Conservation (phyloP, 305 asterid genomes). For the Salvia sclarea region DNA sequence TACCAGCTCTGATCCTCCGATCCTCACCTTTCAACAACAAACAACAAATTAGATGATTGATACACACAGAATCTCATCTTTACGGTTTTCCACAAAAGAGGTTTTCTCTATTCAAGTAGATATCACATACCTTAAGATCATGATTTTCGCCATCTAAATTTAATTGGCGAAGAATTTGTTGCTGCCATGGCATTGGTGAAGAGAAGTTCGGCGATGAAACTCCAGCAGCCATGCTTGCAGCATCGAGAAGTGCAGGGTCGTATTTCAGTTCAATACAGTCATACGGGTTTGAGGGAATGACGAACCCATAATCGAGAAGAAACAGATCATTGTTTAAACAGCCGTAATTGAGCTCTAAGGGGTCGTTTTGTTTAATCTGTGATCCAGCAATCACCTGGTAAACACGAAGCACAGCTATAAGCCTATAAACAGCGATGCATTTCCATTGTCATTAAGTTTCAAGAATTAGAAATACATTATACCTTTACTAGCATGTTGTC, state of each 20-base stretch:
- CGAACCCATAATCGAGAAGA: constrained; percentile 91
- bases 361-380: constrained; percentile 59
- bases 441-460: neutral
- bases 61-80: too few relatives aligned
- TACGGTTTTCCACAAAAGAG: too few relatives aligned
- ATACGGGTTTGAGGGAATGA: constrained; percentile 72
- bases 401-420: constrained; percentile 23
- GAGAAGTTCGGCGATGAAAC: constrained; percentile 67
- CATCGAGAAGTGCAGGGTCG: constrained; percentile 78
- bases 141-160: constrained; percentile 64
- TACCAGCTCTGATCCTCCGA: constrained; percentile 75
- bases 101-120: neutral
- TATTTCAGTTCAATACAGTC: constrained; percentile 86
- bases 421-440: neutral
- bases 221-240: constrained; percentile 91
- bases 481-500: constrained; percentile 81
- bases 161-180: constrained; percentile 49
- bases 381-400: constrained; percentile 69
- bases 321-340: constrained; percentile 73
- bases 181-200: constrained; percentile 82
- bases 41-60: neutral
- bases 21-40: constrained; percentile 55
- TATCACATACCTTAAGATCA: constrained; percentile 64
- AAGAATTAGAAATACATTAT: constrained; percentile 21
- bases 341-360: constrained; percentile 81